Base-by-base conservation (phyloP, 164 flowering plant species). In the Magnolia sinica region DNA sequence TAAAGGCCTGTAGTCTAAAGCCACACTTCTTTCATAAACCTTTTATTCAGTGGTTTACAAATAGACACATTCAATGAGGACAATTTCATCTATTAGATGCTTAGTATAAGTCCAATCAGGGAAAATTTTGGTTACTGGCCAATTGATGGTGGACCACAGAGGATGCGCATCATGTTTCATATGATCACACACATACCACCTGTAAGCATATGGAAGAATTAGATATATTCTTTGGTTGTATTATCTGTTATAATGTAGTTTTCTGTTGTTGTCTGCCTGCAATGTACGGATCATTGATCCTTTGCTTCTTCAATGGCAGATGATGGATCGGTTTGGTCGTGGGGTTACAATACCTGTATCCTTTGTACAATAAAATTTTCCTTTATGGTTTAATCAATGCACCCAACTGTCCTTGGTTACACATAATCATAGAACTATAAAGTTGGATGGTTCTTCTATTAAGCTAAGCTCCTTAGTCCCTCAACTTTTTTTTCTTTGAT, bases 341-440 rank as follows among this genome's bases (percentile, higher is more conserved):
- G 98, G 98, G 98, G 98, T 80, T 92, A 92, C 82, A 92, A 92
- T 82, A 76, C 70, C 75, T 92, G 98, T 93, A 93, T 92, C 95
- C 93, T 92, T 83, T 45, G 31, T 50, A 23, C 10, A 24, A 14
- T 4, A 19, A 70, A 20, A 27, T 72, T 64, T 68, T n/a, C 63
- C 74, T 55, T 69, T 50, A 68, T 7, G 6, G 31, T 75, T 76
- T 27, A 70, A 27, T 70, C 9, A 11, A 50, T 63, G 50, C 58
- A 71, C 72, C 64, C 58, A 29, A 71, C 52, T 63, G n/a, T 6
- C 6, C 9, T 19, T 11, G 29, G 10, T 49, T 2, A 65, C 68
- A 65, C 24, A 29, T 59, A 49, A 14, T 10, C 22, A 22, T 45
- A 37, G 45, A 37, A 74, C 58, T 31, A 1, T 27, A 31, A 45